Percentiles rank a stretch among this genome's conserved stretches.
Conservation (phyloP, 495 filamentous ascomycete species). For the Chaetomium tenue region DNA sequence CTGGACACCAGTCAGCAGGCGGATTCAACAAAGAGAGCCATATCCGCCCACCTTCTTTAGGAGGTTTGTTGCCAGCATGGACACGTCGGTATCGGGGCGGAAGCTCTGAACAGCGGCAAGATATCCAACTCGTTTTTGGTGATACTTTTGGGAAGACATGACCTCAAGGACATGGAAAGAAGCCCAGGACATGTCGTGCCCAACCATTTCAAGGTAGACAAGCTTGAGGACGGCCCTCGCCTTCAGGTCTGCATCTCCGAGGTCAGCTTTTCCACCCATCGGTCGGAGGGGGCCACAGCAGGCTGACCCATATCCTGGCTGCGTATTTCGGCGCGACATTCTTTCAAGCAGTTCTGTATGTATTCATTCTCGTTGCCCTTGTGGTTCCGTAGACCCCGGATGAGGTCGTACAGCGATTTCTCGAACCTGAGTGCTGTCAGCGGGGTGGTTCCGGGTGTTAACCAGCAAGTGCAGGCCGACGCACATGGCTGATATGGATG, state of each 20-base stretch:
- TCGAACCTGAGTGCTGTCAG: conserved; percentile 73
- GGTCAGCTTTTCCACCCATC: conserved; percentile 27
- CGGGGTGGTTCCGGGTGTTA: neutral
- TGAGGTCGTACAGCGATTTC: conserved; percentile 98
- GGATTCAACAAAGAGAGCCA: neutral
- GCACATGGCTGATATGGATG: conserved; percentile 28
- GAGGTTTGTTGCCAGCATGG: conserved; percentile 96
- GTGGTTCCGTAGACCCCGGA: conserved; percentile 88
- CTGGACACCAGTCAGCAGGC: conserved; percentile 44
- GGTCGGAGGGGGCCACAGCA: neutral
- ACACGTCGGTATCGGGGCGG: conserved; percentile 87
- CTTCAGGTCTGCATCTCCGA: conserved; percentile 69
- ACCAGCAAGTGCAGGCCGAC: conserved; percentile 1
- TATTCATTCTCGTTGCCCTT: conserved; percentile 93
- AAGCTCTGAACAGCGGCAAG: conserved; percentile 97
- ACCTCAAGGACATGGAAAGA: conserved; percentile 97
- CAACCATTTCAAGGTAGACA: conserved; percentile 97
- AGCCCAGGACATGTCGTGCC: conserved; percentile 99
- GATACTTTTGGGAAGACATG: conserved; percentile 92
- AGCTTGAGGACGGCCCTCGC: conserved; percentile 92
- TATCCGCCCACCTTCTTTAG: conserved; percentile 74
- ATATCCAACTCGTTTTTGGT: conserved; percentile 93
- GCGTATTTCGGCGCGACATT: conserved; percentile 89
- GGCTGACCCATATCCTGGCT: conserved; percentile 83
- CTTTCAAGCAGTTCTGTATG: conserved; percentile 82